Conservation (phyloP, 371 early-diverging fungal genomes). For the Dinochytrium kinnereticum region DNA sequence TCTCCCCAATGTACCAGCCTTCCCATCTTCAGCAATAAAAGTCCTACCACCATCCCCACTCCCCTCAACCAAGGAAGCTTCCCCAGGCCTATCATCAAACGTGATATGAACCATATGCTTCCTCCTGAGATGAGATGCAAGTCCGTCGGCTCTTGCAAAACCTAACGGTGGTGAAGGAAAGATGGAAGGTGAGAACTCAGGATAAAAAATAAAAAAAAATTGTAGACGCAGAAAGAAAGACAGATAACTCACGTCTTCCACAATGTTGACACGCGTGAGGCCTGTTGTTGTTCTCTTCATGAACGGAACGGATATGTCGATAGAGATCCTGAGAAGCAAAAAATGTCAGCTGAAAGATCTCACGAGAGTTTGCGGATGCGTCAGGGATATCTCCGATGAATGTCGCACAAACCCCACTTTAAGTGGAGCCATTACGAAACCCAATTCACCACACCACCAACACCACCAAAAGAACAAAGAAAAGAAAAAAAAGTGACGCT, state of each 20-base stretch:
- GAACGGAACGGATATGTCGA: not conserved
- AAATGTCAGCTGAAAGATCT: not conserved
- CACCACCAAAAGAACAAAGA: not conserved
- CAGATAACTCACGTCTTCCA: not conserved
- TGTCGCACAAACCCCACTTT: too few relatives aligned
- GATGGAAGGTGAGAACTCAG: not conserved
- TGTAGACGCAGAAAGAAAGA: not conserved
- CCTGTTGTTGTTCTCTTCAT: not conserved
- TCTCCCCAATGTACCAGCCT: too few relatives aligned
- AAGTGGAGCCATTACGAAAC: not conserved
- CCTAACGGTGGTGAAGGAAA: not conserved
- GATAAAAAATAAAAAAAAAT: not conserved
- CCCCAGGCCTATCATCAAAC: not conserved
- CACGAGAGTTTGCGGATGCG: too few relatives aligned
- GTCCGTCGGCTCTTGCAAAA: not conserved
- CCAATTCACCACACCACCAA: not conserved
- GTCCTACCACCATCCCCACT: too few relatives aligned
- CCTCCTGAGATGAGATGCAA: not conserved
- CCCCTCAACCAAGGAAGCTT: too few relatives aligned
- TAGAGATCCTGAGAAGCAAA: not conserved
- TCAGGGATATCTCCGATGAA: too few relatives aligned
- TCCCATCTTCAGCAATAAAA: too few relatives aligned
- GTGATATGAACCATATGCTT: not conserved
- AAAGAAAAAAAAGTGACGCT: not conserved
- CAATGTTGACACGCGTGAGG: conserved; percentile 6